phyloP scores from a whole-genome alignment of 345 rosid species.

The Ricinus communis region DNA sequence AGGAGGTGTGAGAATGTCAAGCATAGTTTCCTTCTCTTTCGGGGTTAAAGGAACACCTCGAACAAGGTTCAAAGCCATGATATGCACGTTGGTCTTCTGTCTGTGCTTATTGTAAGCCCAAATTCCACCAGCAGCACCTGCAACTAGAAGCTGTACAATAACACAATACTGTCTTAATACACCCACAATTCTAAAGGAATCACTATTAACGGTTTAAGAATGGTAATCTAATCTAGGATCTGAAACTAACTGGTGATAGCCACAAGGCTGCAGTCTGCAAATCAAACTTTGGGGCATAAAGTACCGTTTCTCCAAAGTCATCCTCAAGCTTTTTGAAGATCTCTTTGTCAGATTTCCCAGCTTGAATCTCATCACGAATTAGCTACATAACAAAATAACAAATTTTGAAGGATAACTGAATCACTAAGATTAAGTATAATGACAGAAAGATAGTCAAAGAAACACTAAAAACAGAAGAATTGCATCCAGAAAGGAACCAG shows the following conservation, averaged over 20 bases:
- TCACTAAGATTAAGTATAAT: not conserved
- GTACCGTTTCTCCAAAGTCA: constrained; percentile 93
- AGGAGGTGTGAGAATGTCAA: constrained; percentile 87
- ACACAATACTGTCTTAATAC: constrained; percentile 1
- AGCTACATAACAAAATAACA: constrained; percentile 46
- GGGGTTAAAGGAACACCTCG: constrained; percentile 83
- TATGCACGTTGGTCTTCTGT: constrained; percentile 70
- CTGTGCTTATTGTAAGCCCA: constrained; percentile 73
- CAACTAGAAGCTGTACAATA: constrained; percentile 51
- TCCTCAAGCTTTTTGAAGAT: constrained; percentile 89
- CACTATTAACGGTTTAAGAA: not conserved
- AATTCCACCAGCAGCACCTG: constrained; percentile 67
- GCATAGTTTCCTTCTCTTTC: constrained; percentile 80
- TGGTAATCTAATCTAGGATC: not conserved
- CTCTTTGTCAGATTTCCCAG: constrained; percentile 90
- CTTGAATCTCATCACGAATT: constrained; percentile 81
- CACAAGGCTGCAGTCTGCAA: constrained; percentile 88
- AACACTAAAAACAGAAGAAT: not conserved
- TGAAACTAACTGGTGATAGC: constrained; percentile 80
- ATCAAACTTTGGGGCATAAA: constrained; percentile 91
- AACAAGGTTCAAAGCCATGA: constrained; percentile 82
- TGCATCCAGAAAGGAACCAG: too few relatives aligned
- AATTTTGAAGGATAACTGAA: not conserved
- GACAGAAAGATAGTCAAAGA: not conserved
- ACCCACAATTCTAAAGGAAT: constrained; percentile 19